Conservation (phyloP, 2,329 filamentous ascomycete species). For the Fusarium transvaalense region DNA sequence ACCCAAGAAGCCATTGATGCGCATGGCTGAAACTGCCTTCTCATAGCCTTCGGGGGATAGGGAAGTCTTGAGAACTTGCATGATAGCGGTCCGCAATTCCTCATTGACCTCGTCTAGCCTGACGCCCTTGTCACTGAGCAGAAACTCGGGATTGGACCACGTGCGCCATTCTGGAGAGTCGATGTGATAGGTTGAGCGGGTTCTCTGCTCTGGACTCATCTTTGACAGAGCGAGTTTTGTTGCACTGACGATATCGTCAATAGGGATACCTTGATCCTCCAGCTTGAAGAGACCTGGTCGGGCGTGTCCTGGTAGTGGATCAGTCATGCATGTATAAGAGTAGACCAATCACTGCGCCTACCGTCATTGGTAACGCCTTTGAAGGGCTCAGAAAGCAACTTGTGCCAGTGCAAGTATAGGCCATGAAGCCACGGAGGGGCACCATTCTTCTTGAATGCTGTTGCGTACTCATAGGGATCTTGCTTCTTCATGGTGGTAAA, state of each 20-base stretch:
- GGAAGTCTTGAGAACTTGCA: constrained; percentile 68
- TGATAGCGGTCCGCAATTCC: constrained; percentile 61
- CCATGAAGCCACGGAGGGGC: constrained; percentile 2
- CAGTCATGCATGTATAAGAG: neutral
- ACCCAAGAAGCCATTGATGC: constrained; percentile 80
- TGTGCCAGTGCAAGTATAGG: neutral
- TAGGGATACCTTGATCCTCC: neutral
- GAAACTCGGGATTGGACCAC: constrained; percentile 79
- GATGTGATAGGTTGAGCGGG: constrained; percentile 65
- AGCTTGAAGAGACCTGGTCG: neutral
- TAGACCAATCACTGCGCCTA: neutral
- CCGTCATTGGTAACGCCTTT: neutral
- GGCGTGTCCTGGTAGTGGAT: neutral
- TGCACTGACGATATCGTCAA: neutral
- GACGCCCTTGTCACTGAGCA: constrained; percentile 76
- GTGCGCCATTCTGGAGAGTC: constrained; percentile 79
- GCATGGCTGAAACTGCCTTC: constrained; percentile 78
- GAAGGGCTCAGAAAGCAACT: neutral
- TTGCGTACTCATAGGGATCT: constrained; percentile 71
- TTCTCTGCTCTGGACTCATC: neutral
- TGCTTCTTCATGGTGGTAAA: constrained; percentile 64
- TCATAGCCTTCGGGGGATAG: constrained; percentile 79
- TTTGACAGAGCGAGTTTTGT: neutral
- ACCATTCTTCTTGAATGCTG: constrained; percentile 48
- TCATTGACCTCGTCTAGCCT: constrained; percentile 71